Evolutionary conservation across 192 early-diverging fungal genomes (phyloP).

Genomic region (Backusella westeae): DNA sequence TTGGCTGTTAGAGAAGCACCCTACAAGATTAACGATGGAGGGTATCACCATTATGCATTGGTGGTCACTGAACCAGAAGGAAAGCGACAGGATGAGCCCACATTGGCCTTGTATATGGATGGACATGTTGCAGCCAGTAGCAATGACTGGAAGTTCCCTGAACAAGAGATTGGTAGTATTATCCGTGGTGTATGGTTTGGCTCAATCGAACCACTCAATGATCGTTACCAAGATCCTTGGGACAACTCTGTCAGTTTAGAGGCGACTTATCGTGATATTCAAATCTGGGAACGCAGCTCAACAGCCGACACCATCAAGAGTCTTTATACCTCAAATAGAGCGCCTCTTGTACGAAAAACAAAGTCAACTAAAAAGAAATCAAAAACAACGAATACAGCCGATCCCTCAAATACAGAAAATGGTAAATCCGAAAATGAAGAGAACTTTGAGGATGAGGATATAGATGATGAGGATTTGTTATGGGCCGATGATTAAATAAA

Average conservation of each 20-base stretch:
- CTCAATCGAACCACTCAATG: constrained; percentile 26
- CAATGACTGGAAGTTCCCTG: constrained; percentile 14
- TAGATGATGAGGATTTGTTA: constrained; percentile 9
- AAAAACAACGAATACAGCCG: not conserved
- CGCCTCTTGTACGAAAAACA: not conserved
- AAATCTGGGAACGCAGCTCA: constrained; percentile 24
- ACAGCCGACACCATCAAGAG: not conserved
- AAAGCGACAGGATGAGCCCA: not conserved
- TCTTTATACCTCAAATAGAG: not conserved
- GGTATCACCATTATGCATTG: constrained; percentile 31
- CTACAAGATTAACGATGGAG: not conserved
- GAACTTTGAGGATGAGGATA: not conserved
- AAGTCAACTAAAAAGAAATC: not conserved
- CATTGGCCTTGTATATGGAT: constrained; percentile 30
- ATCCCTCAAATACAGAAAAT: not conserved
- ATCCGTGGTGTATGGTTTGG: constrained; percentile 37
- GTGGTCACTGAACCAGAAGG: not conserved
- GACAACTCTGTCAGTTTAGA: constrained; percentile 25
- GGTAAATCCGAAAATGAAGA: not conserved
- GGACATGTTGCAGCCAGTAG: constrained; percentile 27
- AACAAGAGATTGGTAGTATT: not conserved
- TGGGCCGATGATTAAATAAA: constrained; percentile 1
- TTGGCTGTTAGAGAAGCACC: not conserved
- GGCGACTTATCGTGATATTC: constrained; percentile 21
- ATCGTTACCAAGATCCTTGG: constrained; percentile 33